A percentile compares a stretch with the other conserved stretches of the same genome.
phyloP scores from a whole-genome alignment of 208 protist genomes.

The Acanthamoeba lenticulata region DNA sequence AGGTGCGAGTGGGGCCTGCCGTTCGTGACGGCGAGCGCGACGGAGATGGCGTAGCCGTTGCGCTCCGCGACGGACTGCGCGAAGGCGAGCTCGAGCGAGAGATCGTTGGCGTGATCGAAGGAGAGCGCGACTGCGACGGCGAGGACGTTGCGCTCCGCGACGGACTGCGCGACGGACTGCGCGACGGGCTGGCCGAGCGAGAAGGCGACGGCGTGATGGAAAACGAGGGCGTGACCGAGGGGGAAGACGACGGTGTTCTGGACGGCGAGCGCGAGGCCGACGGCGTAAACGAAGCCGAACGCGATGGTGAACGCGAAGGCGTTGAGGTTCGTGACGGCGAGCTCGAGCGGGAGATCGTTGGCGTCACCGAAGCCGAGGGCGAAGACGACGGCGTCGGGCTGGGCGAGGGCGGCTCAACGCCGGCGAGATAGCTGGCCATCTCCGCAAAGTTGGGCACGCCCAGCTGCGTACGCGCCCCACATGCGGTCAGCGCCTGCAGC shows the following conservation, averaged over 20 bases:
- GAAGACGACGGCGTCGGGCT: not conserved
- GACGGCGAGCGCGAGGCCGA: not conserved
- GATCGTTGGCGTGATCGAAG: not conserved
- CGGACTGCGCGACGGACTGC: not conserved
- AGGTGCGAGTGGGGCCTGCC: too few relatives aligned
- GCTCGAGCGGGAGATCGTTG: not conserved
- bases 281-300: not conserved
- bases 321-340: not conserved
- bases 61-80: not conserved
- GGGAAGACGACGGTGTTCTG: not conserved
- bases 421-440: not conserved
- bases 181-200: not conserved
- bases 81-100: not conserved
- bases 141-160: not conserved
- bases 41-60: not conserved
- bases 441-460: not conserved
- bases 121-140: not conserved
- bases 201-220: not conserved
- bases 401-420: not conserved
- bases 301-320: not conserved
- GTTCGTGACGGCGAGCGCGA: not conserved
- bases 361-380: not conserved
- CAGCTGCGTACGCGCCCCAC: not conserved
- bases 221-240: not conserved
- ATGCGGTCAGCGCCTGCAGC: not conserved